Evolutionary conservation across 176 grass and related monocot species (phyloP).

Genomic region (Avena eriantha): DNA sequence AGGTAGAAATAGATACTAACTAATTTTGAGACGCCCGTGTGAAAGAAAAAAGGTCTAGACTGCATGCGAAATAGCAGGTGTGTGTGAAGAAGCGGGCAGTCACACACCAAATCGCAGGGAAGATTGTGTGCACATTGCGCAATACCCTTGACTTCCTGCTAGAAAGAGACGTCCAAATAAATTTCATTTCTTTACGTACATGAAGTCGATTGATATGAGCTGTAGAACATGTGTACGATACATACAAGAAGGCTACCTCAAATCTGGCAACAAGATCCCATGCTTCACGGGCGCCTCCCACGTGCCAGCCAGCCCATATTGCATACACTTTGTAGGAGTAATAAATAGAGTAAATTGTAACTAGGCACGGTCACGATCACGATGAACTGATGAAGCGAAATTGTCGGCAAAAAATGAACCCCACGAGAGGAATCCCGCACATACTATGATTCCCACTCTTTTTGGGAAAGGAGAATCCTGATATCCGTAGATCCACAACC

Average conservation of each 20-base stretch:
- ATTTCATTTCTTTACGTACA: neutral
- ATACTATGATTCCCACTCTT: neutral
- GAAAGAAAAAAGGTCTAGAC: neutral
- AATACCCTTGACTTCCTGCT: neutral
- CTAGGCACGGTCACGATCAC: neutral
- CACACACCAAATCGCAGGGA: neutral
- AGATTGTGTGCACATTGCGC: neutral
- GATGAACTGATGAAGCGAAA: neutral
- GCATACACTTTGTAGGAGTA: neutral
- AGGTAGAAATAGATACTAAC: neutral
- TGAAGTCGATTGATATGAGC: neutral
- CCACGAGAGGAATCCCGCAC: neutral
- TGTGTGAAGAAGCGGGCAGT: slow-evolving; percentile 5
- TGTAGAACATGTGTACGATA: neutral
- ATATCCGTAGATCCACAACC: slow-evolving; percentile 1
- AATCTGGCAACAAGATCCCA: slow-evolving; percentile 12
- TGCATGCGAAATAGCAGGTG: neutral
- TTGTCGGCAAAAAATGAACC: neutral
- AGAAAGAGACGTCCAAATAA: neutral
- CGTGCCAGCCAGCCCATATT: neutral
- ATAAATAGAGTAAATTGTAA: neutral
- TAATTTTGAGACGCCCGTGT: neutral
- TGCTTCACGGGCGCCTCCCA: neutral
- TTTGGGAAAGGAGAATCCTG: slow-evolving; percentile 17
- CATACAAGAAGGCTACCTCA: neutral